A percentile compares a stretch with the other conserved stretches of the same genome.
phyloP scores from a whole-genome alignment of 2,329 filamentous ascomycete species.

The Alternaria sp. region DNA sequence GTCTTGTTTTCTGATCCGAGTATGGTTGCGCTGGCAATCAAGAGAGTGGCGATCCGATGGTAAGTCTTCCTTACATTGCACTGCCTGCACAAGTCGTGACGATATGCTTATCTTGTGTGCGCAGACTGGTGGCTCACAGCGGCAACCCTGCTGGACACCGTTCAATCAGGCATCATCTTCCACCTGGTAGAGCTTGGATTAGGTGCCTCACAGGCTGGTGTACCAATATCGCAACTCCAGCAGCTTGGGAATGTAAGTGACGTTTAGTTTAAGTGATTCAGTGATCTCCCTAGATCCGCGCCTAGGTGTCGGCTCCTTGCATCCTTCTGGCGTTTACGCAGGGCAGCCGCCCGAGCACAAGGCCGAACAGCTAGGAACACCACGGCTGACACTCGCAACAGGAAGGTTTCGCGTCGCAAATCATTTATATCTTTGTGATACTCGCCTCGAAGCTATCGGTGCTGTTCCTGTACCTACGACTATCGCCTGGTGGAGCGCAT shows the following conservation, averaged over 20 bases:
- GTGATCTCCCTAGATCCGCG: slow-evolving; percentile 7
- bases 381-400: slow-evolving; percentile 26
- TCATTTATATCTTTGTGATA: slow-evolving; percentile 41
- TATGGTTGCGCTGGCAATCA: slow-evolving; percentile 38
- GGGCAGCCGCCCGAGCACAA: slow-evolving; percentile 1
- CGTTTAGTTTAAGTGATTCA: not conserved
- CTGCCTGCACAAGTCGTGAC: slow-evolving; percentile 21
- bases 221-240: slow-evolving; percentile 26
- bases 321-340: slow-evolving; percentile 4
- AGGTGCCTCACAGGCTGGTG: slow-evolving; percentile 26
- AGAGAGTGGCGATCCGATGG: slow-evolving; percentile 46
- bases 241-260: slow-evolving; percentile 37
- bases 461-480: slow-evolving; percentile 39
- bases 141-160: slow-evolving; percentile 36
- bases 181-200: slow-evolving; percentile 36
- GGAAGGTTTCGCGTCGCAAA: slow-evolving; percentile 41
- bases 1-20: slow-evolving; percentile 40
- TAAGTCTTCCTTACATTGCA: slow-evolving; percentile 32
- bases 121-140: slow-evolving; percentile 18
- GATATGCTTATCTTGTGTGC: slow-evolving; percentile 1
- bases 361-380: not conserved
- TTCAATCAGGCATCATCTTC: slow-evolving; percentile 37
- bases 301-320: slow-evolving; percentile 21
- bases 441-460: slow-evolving; percentile 41
- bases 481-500: slow-evolving; percentile 35